Evolutionary conservation across 2,329 filamentous ascomycete genomes (phyloP).

Genomic region (Monosporascus sp.): DNA sequence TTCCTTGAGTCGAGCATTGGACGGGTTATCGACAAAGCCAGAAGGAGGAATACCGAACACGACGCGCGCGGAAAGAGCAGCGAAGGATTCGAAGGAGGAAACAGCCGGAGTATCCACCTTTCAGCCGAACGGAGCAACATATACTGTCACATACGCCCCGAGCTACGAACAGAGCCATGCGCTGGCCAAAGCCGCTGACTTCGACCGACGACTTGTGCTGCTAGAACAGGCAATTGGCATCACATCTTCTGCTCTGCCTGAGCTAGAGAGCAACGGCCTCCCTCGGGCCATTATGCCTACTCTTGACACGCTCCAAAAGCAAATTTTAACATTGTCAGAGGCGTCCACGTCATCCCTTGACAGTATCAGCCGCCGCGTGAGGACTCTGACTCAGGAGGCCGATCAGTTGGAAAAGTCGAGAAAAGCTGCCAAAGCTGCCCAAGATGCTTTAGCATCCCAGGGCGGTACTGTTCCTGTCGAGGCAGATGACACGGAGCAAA

Average conservation of each 20-base stretch:
- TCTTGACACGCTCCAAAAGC: conserved; percentile 72
- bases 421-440: conserved; percentile 54
- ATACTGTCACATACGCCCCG: conserved; percentile 60
- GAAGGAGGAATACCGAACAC: conserved; percentile 19
- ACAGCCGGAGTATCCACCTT: conserved; percentile 8
- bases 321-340: conserved; percentile 69
- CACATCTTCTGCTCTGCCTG: conserved; percentile 61
- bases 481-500: conserved; percentile 60
- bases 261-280: conserved; percentile 50
- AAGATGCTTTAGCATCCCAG: conserved; percentile 50
- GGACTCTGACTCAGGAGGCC: conserved; percentile 65
- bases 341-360: conserved; percentile 70
- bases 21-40: conserved; percentile 49
- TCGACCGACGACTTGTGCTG: conserved; percentile 72
- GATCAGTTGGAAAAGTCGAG: conserved; percentile 64
- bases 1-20: conserved; percentile 66
- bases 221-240: conserved; percentile 81
- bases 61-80: conserved; percentile 16
- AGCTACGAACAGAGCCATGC: conserved; percentile 63
- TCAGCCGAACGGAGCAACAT: conserved; percentile 40
- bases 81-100: conserved; percentile 17
- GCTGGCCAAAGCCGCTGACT: conserved; percentile 76
- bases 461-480: conserved; percentile 34
- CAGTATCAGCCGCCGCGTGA: conserved; percentile 62
- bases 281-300: conserved; percentile 73